Percentiles rank a stretch among this genome's conserved stretches.
Conservation (phyloP, 2,329 filamentous ascomycete species). For the Mycocentrospora acerina region DNA sequence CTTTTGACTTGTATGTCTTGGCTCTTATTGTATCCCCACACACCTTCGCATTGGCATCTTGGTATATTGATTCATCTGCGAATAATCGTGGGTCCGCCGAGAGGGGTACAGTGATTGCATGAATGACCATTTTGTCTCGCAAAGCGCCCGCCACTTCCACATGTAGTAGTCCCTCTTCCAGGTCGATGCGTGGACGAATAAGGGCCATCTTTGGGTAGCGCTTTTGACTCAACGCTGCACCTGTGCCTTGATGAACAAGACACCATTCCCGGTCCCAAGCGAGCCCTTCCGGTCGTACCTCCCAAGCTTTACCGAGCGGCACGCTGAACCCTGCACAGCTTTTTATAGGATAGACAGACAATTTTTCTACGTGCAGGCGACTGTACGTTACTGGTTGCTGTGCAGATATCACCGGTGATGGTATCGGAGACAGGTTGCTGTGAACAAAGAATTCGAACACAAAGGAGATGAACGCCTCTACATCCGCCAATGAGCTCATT, state of each 20-base stretch:
- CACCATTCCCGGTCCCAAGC: constrained; percentile 98
- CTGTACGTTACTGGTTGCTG: constrained; percentile 31
- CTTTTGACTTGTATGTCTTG: constrained; percentile 66
- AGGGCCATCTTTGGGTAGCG: constrained; percentile 84
- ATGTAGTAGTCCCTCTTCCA: constrained; percentile 64
- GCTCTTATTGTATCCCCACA: constrained; percentile 79
- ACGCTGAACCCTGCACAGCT: constrained; percentile 82
- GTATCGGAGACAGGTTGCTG: constrained; percentile 8
- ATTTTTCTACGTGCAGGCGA: constrained; percentile 48
- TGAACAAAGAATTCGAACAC: constrained; percentile 54
- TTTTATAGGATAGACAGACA: constrained; percentile 84
- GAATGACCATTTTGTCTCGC: constrained; percentile 29
- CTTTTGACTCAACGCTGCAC: constrained; percentile 85
- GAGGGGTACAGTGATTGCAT: constrained; percentile 56
- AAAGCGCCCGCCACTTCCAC: constrained; percentile 55
- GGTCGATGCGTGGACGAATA: constrained; percentile 72
- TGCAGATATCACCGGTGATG: constrained; percentile 22
- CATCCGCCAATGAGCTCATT: constrained; percentile 79
- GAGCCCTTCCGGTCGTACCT: constrained; percentile 77
- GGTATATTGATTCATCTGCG: constrained; percentile 40
- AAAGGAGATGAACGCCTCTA: constrained; percentile 71
- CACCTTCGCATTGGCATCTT: constrained; percentile 63
- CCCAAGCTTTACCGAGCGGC: constrained; percentile 67
- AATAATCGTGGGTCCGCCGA: constrained; percentile 67
- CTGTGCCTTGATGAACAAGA: constrained; percentile 81